Evolutionary conservation across 371 early-diverging fungal genomes (phyloP), one percentile per base, ranked within the genome.

Genomic region (Rhizopus arrhizus): DNA sequence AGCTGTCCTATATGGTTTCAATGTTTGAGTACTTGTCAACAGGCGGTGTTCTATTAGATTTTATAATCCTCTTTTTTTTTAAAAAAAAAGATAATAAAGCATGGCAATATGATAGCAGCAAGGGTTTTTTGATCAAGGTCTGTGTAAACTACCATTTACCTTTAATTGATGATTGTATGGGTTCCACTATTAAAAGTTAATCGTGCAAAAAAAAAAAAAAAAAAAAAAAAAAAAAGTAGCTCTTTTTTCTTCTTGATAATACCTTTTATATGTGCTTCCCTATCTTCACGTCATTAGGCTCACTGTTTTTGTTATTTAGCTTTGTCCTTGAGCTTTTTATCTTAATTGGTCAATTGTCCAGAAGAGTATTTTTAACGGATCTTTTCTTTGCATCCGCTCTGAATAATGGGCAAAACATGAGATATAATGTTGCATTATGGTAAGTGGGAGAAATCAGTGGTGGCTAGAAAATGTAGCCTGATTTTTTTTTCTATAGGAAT

Each of bases 71-170:
- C 22, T 22, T 22, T 22, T 22, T 22, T 22, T 22, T 22, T 22
- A 22, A 22, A 22, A 22, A 22, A 22, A 2, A 22, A 22, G 2
- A n/a, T n/a, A 22, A 22, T 22, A 22, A 0, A 22, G 22, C 22
- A 22, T 22, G 22, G 2, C 22, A 22, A 22, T 22, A 22, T 22
- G 22, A 22, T 22, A 0, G 22, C 22, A 22, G 22, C 96, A 65
- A 95, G n/a, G 99, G 94, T 43, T 93, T 91, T 36, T 91, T 92
- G 64, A 97, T 82, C 77, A 96, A 97, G 45, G 99, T 87, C 73
- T 99, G 99, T 38, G 98, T 78, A 29, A 94, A 93, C 78, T 98
- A 98, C 46, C 92, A 91, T 74, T 99, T 99, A 72, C 98, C 98
- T 65, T 98, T 93, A 5, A 43, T 11, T n/a, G 2, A 43, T 43